Evolutionary conservation across 2,329 filamentous ascomycete species (phyloP).

Genomic region (Scolecobasidium constrictum): DNA sequence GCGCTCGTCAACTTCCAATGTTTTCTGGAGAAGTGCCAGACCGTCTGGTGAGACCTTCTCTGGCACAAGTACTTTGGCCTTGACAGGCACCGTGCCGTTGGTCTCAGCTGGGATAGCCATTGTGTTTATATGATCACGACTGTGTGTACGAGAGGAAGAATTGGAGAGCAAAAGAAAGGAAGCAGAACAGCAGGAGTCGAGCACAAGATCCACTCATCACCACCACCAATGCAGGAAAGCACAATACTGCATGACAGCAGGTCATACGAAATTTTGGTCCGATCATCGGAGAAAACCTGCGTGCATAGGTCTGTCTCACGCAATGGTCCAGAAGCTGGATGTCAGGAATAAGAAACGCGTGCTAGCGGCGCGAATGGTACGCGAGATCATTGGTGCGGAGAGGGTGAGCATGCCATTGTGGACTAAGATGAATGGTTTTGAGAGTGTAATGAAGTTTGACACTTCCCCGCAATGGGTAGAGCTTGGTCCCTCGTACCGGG

Average conservation of each 20-base stretch:
- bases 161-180: background rate
- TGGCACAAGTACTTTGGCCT: conserved; percentile 54
- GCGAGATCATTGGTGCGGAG: no score
- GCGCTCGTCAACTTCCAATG: conserved; percentile 60
- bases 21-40: conserved; percentile 53
- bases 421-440: background rate
- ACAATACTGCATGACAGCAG: no score
- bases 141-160: background rate
- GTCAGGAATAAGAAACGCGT: background rate
- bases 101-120: background rate
- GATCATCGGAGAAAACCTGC: no score
- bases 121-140: background rate
- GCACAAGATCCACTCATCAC: no score
- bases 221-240: no score
- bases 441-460: background rate
- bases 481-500: background rate
- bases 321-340: background rate
- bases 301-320: no score
- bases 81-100: background rate
- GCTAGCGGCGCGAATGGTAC: no score
- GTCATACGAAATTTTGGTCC: no score
- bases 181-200: background rate
- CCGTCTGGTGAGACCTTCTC: conserved; percentile 76
- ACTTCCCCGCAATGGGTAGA: background rate
- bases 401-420: no score